phyloP scores from a whole-genome alignment of 352 stramenopile genomes.

The Globisporangium nunn region DNA sequence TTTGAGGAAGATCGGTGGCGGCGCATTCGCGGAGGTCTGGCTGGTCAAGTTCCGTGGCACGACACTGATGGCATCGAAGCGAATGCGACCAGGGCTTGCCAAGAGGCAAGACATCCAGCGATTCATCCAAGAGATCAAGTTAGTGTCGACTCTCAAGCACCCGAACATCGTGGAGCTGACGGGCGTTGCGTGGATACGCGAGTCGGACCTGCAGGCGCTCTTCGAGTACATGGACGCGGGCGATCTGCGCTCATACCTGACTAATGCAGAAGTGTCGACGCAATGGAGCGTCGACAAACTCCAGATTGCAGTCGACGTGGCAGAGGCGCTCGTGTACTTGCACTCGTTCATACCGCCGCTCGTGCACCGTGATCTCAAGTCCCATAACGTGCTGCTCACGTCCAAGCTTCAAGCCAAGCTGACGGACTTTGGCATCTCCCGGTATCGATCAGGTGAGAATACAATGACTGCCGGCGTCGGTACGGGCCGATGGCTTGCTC shows the following conservation, averaged over 20 bases:
- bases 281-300: not conserved
- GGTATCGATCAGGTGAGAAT: not conserved
- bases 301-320: not conserved
- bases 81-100: conserved; percentile 18
- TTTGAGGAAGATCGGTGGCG: conserved; percentile 9
- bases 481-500: not conserved
- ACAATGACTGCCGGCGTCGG: not conserved
- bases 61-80: conserved; percentile 19
- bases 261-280: too few relatives aligned
- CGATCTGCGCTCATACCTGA: not conserved
- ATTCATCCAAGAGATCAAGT: not conserved
- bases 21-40: conserved; percentile 3
- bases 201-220: not conserved
- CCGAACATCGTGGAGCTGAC: not conserved
- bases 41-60: conserved; percentile 4
- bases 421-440: conserved; percentile 49
- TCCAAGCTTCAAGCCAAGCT: conserved; percentile 24
- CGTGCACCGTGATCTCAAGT: conserved; percentile 56
- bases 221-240: not conserved
- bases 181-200: not conserved
- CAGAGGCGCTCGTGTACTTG: conserved; percentile 36
- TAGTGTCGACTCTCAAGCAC: not conserved
- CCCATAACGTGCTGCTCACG: conserved; percentile 40
- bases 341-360: conserved; percentile 56
- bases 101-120: not conserved